Conservation (phyloP, 768 basidiomycete species). For the Agaricus sinodeliciosus region DNA sequence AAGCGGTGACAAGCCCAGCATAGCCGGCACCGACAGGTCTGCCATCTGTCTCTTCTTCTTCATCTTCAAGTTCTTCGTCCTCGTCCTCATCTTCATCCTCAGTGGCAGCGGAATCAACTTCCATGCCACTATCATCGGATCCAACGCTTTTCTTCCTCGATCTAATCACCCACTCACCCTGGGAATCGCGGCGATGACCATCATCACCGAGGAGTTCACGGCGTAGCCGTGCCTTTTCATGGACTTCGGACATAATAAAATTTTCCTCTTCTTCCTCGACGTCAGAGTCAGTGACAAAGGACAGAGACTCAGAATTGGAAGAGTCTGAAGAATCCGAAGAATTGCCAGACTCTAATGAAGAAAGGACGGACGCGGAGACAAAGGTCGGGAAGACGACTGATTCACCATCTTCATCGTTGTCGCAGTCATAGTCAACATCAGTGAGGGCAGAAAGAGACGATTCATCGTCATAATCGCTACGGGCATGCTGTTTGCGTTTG, state of each 20-base stretch:
- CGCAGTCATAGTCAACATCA: slow-evolving; percentile 26
- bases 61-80: slow-evolving; percentile 33
- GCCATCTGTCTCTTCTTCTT: slow-evolving; percentile 30
- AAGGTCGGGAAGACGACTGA: slow-evolving; percentile 56
- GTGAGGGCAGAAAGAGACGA: slow-evolving; percentile 29
- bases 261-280: slow-evolving; percentile 58
- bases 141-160: slow-evolving; percentile 69
- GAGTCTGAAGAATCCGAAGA: slow-evolving; percentile 48
- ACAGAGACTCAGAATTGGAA: slow-evolving; percentile 36
- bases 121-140: slow-evolving; percentile 56
- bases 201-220: slow-evolving; percentile 57
- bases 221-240: slow-evolving; percentile 46
- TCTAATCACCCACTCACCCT: slow-evolving; percentile 56
- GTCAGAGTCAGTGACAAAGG: slow-evolving; percentile 48
- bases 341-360: slow-evolving; percentile 30
- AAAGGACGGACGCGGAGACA: slow-evolving; percentile 54
- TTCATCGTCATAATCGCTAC: slow-evolving; percentile 22
- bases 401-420: slow-evolving; percentile 25
- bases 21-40: slow-evolving; percentile 27
- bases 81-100: slow-evolving; percentile 56
- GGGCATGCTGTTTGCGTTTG: slow-evolving; percentile 9
- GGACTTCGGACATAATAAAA: slow-evolving; percentile 44
- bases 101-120: slow-evolving; percentile 52
- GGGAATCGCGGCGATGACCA: slow-evolving; percentile 21
- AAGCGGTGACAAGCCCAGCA: slow-evolving; percentile 64